These are phyloP conservation scores for Fagus crenata DNA, from an alignment of 306 rosid genomes.

Conservation along the genomic window DNA sequence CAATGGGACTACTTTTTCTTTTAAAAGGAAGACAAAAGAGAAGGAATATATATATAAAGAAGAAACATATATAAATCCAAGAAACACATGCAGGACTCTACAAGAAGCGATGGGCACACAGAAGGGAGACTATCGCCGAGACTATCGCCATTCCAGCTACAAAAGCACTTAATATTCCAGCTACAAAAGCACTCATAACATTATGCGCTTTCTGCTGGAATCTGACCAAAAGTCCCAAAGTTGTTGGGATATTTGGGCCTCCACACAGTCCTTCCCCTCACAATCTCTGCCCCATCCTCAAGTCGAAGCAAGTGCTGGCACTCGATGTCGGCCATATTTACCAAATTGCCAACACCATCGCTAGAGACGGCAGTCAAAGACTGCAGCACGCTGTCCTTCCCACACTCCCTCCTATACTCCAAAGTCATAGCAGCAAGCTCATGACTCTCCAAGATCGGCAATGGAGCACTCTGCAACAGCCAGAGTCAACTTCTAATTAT, in stretches of 20 bases:
- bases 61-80: slow-evolving; percentile 42
- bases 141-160: slow-evolving; percentile 36
- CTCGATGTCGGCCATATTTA: slow-evolving; percentile 55
- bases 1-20: slow-evolving; percentile 49
- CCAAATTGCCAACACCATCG: slow-evolving; percentile 54
- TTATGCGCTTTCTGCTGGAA: slow-evolving; percentile 63
- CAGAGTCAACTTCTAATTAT: slow-evolving; percentile 1
- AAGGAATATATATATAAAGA: slow-evolving; percentile 30
- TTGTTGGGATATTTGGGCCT: slow-evolving; percentile 68
- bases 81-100: slow-evolving; percentile 57
- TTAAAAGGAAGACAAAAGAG: slow-evolving; percentile 41
- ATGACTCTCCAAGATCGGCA: slow-evolving; percentile 84
- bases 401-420: slow-evolving; percentile 98
- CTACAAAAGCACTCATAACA: slow-evolving; percentile 22
- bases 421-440: slow-evolving; percentile 74
- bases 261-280: slow-evolving; percentile 92
- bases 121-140: slow-evolving; percentile 10
- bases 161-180: slow-evolving; percentile 31
- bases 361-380: slow-evolving; percentile 70
- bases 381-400: slow-evolving; percentile 90
- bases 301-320: slow-evolving; percentile 95
- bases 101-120: slow-evolving; percentile 33
- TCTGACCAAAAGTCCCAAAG: slow-evolving; percentile 39
- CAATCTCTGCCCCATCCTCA: slow-evolving; percentile 81
- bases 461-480: slow-evolving; percentile 89